A percentile compares a stretch with the other conserved stretches of the same genome.
These are phyloP conservation scores for Lepiota brunneoincarnata DNA, from an alignment of 768 basidiomycete species.

Conservation along the genomic window DNA sequence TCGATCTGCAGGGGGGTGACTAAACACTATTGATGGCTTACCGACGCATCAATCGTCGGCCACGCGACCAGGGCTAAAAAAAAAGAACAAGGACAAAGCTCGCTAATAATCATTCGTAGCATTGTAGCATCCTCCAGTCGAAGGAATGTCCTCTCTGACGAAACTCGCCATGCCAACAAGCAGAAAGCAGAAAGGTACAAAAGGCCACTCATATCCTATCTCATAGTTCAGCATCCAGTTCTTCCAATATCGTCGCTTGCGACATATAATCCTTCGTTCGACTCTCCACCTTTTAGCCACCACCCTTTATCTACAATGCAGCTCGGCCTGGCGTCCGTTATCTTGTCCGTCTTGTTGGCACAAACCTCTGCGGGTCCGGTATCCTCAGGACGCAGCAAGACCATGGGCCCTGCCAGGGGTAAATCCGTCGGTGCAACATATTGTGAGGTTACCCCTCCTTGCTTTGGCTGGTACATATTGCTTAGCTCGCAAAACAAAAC, in stretches of 20 bases:
- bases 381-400: background rate
- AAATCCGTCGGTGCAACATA: constrained; percentile 27
- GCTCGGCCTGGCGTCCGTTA: background rate
- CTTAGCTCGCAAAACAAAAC: background rate
- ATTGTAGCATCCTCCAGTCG: too few relatives aligned
- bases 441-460: constrained; percentile 15
- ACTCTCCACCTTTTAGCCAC: too few relatives aligned
- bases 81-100: background rate
- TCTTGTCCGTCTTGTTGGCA: background rate
- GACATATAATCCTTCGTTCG: background rate
- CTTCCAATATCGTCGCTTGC: background rate
- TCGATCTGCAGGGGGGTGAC: too few relatives aligned
- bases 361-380: background rate
- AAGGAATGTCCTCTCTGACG: too few relatives aligned
- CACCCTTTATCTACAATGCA: background rate
- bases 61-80: background rate
- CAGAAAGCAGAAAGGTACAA: background rate
- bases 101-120: too few relatives aligned
- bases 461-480: background rate
- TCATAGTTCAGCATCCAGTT: background rate
- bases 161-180: background rate
- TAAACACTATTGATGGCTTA: too few relatives aligned
- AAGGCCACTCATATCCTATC: background rate
- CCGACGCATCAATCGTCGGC: background rate
- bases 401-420: background rate